A percentile compares a stretch with the other conserved stretches of the same genome.
phyloP scores from a whole-genome alignment of 805 yeast species.

The Ogataea methanolica region DNA sequence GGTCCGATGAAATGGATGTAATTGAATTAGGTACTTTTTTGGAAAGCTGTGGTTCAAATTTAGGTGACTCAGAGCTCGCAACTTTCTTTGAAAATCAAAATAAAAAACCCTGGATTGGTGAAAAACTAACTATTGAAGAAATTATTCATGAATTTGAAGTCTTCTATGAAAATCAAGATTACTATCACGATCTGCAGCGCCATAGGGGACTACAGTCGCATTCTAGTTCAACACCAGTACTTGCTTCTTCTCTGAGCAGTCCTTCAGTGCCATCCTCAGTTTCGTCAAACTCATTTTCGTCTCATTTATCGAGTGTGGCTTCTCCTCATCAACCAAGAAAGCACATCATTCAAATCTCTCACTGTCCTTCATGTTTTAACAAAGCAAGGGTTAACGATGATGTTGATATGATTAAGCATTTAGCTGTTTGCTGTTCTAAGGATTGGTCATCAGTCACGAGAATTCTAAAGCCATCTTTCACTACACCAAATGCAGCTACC shows the following conservation, averaged over 20 bases:
- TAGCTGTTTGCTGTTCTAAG: conserved; percentile 79
- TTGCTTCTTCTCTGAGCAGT: too few species aligned
- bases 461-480: conserved; percentile 61
- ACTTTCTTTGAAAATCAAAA: conserved; percentile 44
- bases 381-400: conserved; percentile 54
- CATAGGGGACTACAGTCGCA: neutral
- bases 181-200: neutral
- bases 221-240: neutral
- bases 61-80: conserved; percentile 51
- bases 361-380: conserved; percentile 76
- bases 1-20: conserved; percentile 41
- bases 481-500: conserved; percentile 76
- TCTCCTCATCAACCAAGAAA: neutral
- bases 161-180: conserved; percentile 26
- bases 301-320: neutral
- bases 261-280: too few species aligned
- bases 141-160: conserved; percentile 43
- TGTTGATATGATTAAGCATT: conserved; percentile 74
- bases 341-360: conserved; percentile 54
- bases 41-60: conserved; percentile 56
- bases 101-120: conserved; percentile 52
- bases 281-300: too few species aligned
- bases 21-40: conserved; percentile 62
- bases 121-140: conserved; percentile 39
- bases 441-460: conserved; percentile 70